phyloP scores from a whole-genome alignment of 345 rosid species.

The Citrus unshiu region DNA sequence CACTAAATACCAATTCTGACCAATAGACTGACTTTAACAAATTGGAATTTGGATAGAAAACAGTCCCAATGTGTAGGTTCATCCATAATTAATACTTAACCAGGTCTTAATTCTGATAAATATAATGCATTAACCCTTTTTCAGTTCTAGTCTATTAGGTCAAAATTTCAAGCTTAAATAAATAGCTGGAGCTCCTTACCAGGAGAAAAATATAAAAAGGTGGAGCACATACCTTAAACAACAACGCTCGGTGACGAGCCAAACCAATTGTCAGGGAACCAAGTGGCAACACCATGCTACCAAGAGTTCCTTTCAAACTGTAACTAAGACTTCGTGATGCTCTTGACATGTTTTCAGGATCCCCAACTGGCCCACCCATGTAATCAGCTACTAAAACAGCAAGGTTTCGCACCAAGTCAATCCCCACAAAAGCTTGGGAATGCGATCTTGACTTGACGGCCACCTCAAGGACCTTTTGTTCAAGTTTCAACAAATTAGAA shows the following conservation, averaged over 20 bases:
- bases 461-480: slow-evolving; percentile 69
- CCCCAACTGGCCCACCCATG: slow-evolving; percentile 92
- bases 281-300: slow-evolving; percentile 85
- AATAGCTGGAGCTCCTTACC: not conserved
- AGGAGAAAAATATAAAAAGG: not conserved
- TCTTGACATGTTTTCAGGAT: slow-evolving; percentile 66
- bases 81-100: not conserved
- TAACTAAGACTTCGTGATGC: slow-evolving; percentile 76
- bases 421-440: slow-evolving; percentile 31
- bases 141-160: not conserved
- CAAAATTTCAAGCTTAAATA: not conserved
- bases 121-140: not conserved
- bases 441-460: slow-evolving; percentile 57
- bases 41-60: not conserved
- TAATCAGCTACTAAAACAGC: slow-evolving; percentile 77
- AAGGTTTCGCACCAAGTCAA: slow-evolving; percentile 58
- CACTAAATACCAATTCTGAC: not conserved
- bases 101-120: not conserved
- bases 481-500: slow-evolving; percentile 71
- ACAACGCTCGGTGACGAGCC: slow-evolving; percentile 95
- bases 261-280: slow-evolving; percentile 88
- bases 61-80: not conserved
- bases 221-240: slow-evolving; percentile 68
- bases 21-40: not conserved
- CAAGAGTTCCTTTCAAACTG: slow-evolving; percentile 70